These are phyloP conservation scores for Boletus reticuloceps DNA, from an alignment of 768 basidiomycete genomes.

Conservation along the genomic window DNA sequence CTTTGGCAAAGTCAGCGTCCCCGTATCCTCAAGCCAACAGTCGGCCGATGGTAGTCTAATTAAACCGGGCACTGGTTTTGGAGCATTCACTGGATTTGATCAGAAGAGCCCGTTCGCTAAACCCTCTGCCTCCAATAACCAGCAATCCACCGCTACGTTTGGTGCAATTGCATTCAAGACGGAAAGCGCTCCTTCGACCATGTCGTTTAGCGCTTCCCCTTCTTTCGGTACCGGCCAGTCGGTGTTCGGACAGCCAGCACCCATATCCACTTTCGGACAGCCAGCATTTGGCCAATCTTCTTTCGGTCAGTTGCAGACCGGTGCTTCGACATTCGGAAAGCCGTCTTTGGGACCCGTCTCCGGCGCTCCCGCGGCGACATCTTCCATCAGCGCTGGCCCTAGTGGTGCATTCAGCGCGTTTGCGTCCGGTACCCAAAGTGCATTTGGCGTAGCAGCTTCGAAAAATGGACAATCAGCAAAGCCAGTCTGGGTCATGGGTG, in stretches of 20 bases:
- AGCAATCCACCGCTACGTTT: conserved; percentile 13
- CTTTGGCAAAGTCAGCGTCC: conserved; percentile 27
- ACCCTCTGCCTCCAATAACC: conserved; percentile 20
- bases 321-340: conserved; percentile 21
- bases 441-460: conserved; percentile 27
- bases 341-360: conserved; percentile 15
- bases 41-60: conserved; percentile 21
- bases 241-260: conserved; percentile 28
- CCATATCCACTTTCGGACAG: conserved; percentile 34
- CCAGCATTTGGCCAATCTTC: conserved; percentile 39
- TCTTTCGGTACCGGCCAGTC: conserved; percentile 35
- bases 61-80: conserved; percentile 37
- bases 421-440: conserved; percentile 24
- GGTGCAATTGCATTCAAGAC: conserved; percentile 14
- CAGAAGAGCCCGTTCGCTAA: conserved; percentile 28
- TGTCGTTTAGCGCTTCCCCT: conserved; percentile 30
- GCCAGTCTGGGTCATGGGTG: conserved; percentile 20
- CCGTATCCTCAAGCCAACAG: conserved; percentile 10
- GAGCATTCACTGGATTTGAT: conserved; percentile 24
- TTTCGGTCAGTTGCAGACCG: conserved; percentile 21
- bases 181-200: conserved; percentile 17
- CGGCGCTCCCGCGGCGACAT: conserved; percentile 3
- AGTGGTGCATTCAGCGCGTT: conserved; percentile 39
- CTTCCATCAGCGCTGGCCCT: conserved; percentile 9
- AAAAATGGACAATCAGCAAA: conserved; percentile 17